phyloP scores from a whole-genome alignment of 1,284 basidiomycete genomes.

The Bondarzewia mesenterica region DNA sequence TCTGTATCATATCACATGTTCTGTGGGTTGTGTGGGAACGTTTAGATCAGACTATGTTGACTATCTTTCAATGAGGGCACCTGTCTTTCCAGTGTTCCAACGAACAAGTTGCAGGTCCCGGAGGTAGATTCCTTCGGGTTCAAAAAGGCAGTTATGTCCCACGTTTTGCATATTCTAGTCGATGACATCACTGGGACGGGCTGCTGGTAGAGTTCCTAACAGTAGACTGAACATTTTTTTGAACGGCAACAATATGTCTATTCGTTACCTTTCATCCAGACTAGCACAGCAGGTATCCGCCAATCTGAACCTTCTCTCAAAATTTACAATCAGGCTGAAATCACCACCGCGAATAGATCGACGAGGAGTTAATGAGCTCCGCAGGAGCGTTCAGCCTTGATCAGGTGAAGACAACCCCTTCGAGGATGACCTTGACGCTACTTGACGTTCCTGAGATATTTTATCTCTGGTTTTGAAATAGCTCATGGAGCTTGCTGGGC shows the following conservation, averaged over 20 bases:
- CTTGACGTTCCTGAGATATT: background rate
- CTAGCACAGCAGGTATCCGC: slow-evolving; percentile 69
- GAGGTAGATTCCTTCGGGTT: no score
- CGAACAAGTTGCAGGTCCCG: no score
- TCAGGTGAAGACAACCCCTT: slow-evolving; percentile 45
- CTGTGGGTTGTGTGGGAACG: no score
- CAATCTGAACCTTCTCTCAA: background rate
- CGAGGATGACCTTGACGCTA: background rate
- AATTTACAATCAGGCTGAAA: no score
- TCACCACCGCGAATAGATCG: slow-evolving; percentile 49
- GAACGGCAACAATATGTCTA: slow-evolving; percentile 54
- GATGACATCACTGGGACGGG: no score
- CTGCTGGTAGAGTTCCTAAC: no score
- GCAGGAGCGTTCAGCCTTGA: slow-evolving; percentile 86
- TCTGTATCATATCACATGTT: background rate
- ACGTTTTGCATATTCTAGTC: no score
- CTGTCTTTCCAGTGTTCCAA: no score
- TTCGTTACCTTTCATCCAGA: slow-evolving; percentile 72
- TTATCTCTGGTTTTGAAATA: slow-evolving; percentile 21
- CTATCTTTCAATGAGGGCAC: no score
- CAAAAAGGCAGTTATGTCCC: no score
- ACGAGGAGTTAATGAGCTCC: slow-evolving; percentile 84
- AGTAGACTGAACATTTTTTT: no score
- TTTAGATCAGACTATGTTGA: no score
- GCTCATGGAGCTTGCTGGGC: slow-evolving; percentile 98